These are phyloP conservation scores for Lentinula detonsa DNA, from an alignment of 768 basidiomycete genomes.

Conservation along the genomic window DNA sequence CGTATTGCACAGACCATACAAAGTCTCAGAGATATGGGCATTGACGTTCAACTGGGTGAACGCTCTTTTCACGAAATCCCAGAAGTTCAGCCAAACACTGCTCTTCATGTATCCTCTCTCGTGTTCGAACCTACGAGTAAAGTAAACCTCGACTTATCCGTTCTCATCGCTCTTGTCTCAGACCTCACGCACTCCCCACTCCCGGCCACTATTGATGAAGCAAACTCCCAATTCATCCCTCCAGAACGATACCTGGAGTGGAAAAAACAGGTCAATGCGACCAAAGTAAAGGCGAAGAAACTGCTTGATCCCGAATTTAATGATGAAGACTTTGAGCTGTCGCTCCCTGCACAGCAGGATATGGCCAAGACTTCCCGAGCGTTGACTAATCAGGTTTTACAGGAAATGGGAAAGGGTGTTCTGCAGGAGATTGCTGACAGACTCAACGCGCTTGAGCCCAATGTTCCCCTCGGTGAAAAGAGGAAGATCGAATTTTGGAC, in stretches of 20 bases:
- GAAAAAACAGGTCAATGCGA: conserved; percentile 32
- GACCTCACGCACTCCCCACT: conserved; percentile 73
- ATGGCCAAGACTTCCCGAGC: conserved; percentile 60
- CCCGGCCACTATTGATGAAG: conserved; percentile 50
- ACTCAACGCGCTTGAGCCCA: conserved; percentile 15
- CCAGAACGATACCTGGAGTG: conserved; percentile 52
- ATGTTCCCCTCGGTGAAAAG: not conserved
- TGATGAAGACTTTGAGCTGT: not conserved
- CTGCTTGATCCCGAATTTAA: conserved; percentile 9
- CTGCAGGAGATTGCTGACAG: conserved; percentile 58
- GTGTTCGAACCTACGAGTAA: conserved; percentile 43
- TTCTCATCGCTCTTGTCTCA: conserved; percentile 78
- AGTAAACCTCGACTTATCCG: conserved; percentile 80
- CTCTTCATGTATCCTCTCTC: not conserved
- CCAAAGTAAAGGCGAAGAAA: conserved; percentile 10
- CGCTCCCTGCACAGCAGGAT: conserved; percentile 17
- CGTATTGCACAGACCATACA: conserved; percentile 60
- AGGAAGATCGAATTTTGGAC: conserved; percentile 65
- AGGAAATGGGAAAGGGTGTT: conserved; percentile 64
- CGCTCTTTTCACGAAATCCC: conserved; percentile 15
- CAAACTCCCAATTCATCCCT: conserved; percentile 59
- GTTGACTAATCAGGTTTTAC: conserved; percentile 63
- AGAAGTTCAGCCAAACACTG: not conserved
- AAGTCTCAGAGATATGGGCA: conserved; percentile 51
- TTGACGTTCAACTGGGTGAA: conserved; percentile 65